These are phyloP conservation scores for Pelargonium cotyledonis DNA, from an alignment of 441 rosid species.

Conservation along the genomic window DNA sequence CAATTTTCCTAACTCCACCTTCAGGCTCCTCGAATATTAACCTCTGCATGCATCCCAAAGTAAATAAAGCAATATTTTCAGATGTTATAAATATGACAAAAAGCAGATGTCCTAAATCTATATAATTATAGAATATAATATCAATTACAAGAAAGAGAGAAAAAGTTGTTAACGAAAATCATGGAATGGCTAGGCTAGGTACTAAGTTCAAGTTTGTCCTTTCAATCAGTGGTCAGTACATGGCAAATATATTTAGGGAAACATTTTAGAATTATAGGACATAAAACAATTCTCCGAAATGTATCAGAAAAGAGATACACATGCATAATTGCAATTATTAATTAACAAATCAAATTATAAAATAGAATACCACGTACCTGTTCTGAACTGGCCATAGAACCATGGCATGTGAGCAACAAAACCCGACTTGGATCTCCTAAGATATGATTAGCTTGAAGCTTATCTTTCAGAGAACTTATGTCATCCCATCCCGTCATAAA, in stretches of 20 bases:
- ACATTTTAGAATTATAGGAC: too few species aligned
- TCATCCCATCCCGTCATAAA: conserved; percentile 99
- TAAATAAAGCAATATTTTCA: conserved; percentile 13
- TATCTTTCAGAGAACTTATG: conserved; percentile 84
- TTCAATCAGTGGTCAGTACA: neutral
- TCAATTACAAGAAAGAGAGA: conserved; percentile 3
- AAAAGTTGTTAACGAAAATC: neutral
- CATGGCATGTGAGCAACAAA: conserved; percentile 81
- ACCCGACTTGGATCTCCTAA: conserved; percentile 96
- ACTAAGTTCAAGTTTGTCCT: neutral
- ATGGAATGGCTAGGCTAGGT: neutral
- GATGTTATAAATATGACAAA: neutral
- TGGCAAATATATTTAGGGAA: neutral
- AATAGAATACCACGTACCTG: conserved; percentile 41
- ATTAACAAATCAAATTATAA: neutral
- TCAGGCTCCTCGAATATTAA: conserved; percentile 82
- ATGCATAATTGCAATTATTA: conserved; percentile 13
- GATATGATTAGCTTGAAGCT: conserved; percentile 94
- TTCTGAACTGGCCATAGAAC: conserved; percentile 97
- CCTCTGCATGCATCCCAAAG: conserved; percentile 46
- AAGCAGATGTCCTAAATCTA: neutral
- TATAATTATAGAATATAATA: neutral
- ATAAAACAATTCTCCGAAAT: too few species aligned
- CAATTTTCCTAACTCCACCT: conserved; percentile 74
- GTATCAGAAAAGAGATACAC: neutral